These are phyloP conservation scores for Zasmidium citrigriseum DNA, from an alignment of 2,329 filamentous ascomycete species.

Conservation along the genomic window DNA sequence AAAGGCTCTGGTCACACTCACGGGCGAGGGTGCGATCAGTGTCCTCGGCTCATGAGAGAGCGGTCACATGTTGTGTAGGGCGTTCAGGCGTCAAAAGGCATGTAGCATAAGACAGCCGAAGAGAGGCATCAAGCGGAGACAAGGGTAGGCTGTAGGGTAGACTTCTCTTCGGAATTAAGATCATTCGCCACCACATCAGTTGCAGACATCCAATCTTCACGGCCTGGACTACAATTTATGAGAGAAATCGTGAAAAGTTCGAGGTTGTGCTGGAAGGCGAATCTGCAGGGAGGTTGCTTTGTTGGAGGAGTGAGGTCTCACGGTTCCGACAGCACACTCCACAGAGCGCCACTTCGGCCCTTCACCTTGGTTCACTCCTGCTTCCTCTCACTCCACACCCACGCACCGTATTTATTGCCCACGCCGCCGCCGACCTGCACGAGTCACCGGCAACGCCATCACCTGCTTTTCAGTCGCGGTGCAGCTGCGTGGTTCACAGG, in stretches of 20 bases:
- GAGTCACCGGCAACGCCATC: background rate
- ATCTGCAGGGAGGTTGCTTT: background rate
- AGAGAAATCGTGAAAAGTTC: background rate
- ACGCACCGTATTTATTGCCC: background rate
- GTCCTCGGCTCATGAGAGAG: constrained; percentile 53
- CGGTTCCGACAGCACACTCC: background rate
- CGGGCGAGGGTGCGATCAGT: constrained; percentile 72
- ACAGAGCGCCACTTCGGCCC: background rate
- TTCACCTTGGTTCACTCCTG: background rate
- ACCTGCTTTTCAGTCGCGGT: background rate
- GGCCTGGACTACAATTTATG: no score
- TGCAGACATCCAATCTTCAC: background rate
- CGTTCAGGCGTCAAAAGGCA: constrained; percentile 8
- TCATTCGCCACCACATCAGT: background rate
- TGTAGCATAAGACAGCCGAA: background rate
- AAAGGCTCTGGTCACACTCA: constrained; percentile 72
- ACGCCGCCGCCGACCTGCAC: background rate
- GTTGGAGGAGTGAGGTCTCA: background rate
- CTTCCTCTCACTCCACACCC: background rate
- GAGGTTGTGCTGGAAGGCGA: background rate
- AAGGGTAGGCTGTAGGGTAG: constrained; percentile 5
- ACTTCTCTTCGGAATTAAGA: background rate
- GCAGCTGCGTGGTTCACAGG: background rate
- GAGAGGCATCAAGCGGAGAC: background rate
- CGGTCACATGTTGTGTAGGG: constrained; percentile 2